Base-by-base conservation (phyloP, 192 early-diverging fungal species). In the Thamnidium elegans region DNA sequence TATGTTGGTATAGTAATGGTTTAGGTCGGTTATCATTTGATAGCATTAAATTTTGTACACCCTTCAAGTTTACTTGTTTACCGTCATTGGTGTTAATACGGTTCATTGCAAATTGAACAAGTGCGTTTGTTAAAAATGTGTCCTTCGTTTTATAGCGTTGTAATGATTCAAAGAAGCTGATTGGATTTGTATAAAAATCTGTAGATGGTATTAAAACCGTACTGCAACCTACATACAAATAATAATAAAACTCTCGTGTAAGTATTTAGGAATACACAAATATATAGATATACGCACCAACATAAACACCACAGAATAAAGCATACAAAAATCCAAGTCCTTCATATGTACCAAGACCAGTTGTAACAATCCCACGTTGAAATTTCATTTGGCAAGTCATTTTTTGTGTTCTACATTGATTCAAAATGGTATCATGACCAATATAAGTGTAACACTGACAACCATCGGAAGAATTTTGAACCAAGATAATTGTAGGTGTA, bases 131-230 rank as follows among this genome's bases (percentile, higher is more conserved):
- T 0, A 85, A 74, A 55, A 83, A 86, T 0, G 81, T 78, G 44
- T 92, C 88, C 64, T 90, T 90, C 62, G 89, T 82, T 62, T 84
- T 82, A 65, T 89, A 84, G 44, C 84, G 77, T 67, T 90, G 82
- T 13, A 91, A 62, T 32, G 81, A 78, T 56, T 93, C 92, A 60
- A 93, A 91, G 74, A 84, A 91, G 71, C 14, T 78, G 55, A n/a
- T 87, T 84, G 31, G 75, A 73, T 23, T 75, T 68, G 46, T 73
- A 48, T 70, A 81, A 48, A 78, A 91, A 44, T 91, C 89, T 3
- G 74, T 55, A n/a, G 80, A 78, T 51, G 87, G 70, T 50, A 92
- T 76, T 46, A 89, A 68, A 52, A 89, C 68, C 20, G 89, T 90
- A 17, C 75, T 74, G 50, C 79, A 82, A 21, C 87, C 89, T 74